phyloP scores from a whole-genome alignment of 257 asterid genomes.

The Capsicum baccatum region DNA sequence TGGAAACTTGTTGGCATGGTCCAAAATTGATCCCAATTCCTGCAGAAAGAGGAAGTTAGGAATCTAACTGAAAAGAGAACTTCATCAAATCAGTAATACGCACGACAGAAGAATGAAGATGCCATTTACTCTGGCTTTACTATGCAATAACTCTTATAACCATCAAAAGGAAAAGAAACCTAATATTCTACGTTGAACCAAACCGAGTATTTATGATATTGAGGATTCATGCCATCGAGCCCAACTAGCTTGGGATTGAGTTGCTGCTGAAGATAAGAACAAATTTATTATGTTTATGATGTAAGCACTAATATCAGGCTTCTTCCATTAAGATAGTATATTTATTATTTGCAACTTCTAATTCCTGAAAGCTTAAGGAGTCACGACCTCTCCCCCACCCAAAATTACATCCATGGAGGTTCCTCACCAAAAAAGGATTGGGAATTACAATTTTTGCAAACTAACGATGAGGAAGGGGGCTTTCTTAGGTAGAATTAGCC shows the following conservation, averaged over 20 bases:
- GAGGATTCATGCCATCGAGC: neutral
- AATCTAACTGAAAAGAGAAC: neutral
- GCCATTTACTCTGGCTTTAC: neutral
- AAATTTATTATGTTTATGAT: neutral
- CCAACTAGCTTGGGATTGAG: neutral
- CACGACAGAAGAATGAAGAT: conserved; percentile 1
- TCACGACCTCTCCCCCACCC: neutral
- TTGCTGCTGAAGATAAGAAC: neutral
- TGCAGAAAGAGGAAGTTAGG: conserved; percentile 36
- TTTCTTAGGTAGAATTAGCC: conserved; percentile 5
- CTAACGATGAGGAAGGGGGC: neutral
- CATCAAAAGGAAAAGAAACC: conserved; percentile 14
- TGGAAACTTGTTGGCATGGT: conserved; percentile 56
- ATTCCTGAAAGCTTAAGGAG: neutral
- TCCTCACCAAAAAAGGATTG: neutral
- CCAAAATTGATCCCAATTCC: conserved; percentile 49
- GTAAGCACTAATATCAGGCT: neutral
- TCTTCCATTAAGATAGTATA: neutral
- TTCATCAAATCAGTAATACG: neutral
- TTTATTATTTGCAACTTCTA: neutral
- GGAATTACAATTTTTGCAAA: neutral
- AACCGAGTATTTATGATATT: neutral
- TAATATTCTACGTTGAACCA: neutral
- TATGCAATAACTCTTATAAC: neutral
- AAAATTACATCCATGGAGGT: neutral